Evolutionary conservation across 768 basidiomycete species (phyloP).

Genomic region (Candolleomyces efflorescens): DNA sequence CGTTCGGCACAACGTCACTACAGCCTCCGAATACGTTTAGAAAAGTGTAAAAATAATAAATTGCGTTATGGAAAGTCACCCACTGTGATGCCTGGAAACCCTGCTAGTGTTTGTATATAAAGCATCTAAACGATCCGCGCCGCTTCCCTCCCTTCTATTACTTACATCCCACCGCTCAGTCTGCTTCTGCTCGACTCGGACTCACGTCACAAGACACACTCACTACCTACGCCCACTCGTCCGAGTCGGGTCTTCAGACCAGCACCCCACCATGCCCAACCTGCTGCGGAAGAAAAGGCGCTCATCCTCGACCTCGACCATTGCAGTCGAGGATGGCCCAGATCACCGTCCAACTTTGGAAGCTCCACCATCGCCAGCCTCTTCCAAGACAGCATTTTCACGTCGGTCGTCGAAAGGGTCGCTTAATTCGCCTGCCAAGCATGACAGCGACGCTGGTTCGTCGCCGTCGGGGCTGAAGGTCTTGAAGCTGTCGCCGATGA

Average conservation of each 20-base stretch:
- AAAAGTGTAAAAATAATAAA: too few species aligned
- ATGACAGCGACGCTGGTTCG: background rate
- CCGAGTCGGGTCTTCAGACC: background rate
- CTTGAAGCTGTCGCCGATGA: constrained; percentile 15
- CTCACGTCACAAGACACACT: background rate
- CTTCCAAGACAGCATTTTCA: constrained; percentile 6
- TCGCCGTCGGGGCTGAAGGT: constrained; percentile 4
- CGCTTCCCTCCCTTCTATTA: background rate
- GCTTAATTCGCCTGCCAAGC: background rate
- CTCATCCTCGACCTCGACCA: background rate
- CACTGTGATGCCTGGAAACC: too few species aligned
- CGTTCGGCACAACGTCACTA: too few species aligned
- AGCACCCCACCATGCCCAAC: background rate
- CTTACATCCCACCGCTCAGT: too few species aligned
- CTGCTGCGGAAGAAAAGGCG: constrained; percentile 9
- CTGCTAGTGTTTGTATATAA: background rate
- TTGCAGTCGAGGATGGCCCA: background rate
- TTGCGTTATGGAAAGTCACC: too few species aligned
- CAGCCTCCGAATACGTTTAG: too few species aligned
- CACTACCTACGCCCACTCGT: background rate
- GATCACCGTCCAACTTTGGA: background rate
- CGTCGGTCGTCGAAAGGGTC: constrained; percentile 1
- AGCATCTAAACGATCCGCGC: background rate
- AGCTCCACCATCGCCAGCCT: constrained; percentile 6
- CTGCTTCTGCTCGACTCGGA: background rate